Base-by-base conservation (phyloP, 2,329 filamentous ascomycete species). In the Penicillium sp. region DNA sequence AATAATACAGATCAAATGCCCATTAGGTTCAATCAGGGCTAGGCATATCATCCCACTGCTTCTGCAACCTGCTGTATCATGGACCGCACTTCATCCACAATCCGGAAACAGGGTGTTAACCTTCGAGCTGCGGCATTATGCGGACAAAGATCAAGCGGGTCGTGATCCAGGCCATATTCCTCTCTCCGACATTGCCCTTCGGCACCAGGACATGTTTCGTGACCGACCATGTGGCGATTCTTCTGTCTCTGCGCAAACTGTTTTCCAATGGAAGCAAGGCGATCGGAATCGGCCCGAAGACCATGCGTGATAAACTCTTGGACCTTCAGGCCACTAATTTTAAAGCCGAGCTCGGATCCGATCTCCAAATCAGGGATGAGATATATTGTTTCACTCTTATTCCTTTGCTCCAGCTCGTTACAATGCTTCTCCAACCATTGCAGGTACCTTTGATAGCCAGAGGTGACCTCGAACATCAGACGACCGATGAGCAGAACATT, bases 401-500 rank as follows among this genome's bases (percentile, higher is more conserved):
- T 55, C 7, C 30, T 43, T 3, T 10, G 18, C 33, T 56, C 51
- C 0, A 60, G 49, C 13, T 59, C 56, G 4, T 49, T 24, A 26
- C 60, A 55, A 37, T 60, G n/a, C 43, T 60, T 44, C 4, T 64
- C 52, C 15, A 66, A 27, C 64, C 64, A 67, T n/a, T 44, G 53
- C 7, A 68, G 21, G 21, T 67, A 68, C 23, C 51, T 64, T 15
- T 59, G 59, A 30, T 68, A 68, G 18, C 55, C 49, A 2, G 59
- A 44, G 18, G 63, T 67, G n/a, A 66, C 53, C 34, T 62, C 64
- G 13, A 66, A 52, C 53, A 59, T 61, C 0, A 67, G 54, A 4
- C 62, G 58, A 13, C 64, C 65, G n/a, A 67, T 58, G 3, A 68
- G 58, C 1, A 67, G 55, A 1, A 67, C 65, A 41, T 67, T 68